phyloP scores from a whole-genome alignment of 371 early-diverging fungal genomes.

The Mucor mucedo region DNA sequence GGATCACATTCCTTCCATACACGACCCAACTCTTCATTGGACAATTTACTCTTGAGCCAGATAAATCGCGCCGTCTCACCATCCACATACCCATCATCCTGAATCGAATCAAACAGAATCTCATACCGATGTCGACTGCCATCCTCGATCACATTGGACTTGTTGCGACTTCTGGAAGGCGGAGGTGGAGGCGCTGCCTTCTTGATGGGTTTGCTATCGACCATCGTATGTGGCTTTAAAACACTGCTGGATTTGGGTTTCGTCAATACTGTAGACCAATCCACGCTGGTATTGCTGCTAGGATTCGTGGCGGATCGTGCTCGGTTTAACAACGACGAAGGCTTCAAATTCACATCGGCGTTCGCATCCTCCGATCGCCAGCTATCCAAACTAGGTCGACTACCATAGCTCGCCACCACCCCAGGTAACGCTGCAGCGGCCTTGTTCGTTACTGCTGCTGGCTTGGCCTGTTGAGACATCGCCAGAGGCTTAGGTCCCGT shows the following conservation, averaged over 20 bases:
- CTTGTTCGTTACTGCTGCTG: not conserved
- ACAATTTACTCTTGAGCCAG: conserved; percentile 43
- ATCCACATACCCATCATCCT: conserved; percentile 49
- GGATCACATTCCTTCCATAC: conserved; percentile 54
- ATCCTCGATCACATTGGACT: not conserved
- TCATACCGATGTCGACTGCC: conserved; percentile 38
- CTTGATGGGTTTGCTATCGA: conserved; percentile 9
- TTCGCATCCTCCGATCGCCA: conserved; percentile 9
- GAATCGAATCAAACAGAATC: conserved; percentile 38
- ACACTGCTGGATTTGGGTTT: not conserved
- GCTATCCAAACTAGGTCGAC: conserved; percentile 12
- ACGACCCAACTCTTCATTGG: conserved; percentile 38
- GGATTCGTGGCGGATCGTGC: conserved; percentile 32
- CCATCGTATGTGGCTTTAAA: not conserved
- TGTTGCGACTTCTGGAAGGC: conserved; percentile 33
- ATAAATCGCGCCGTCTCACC: conserved; percentile 37
- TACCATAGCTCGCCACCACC: not conserved
- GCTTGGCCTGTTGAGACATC: not conserved
- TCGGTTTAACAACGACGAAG: conserved; percentile 26
- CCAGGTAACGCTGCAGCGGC: not conserved
- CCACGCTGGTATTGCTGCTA: not conserved
- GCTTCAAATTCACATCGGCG: conserved; percentile 20
- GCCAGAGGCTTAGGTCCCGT: not conserved
- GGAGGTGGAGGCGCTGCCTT: conserved; percentile 42
- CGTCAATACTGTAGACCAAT: not conserved